phyloP scores from a whole-genome alignment of 2,329 filamentous ascomycete genomes.

The Sporothrix pseudoabietina region DNA sequence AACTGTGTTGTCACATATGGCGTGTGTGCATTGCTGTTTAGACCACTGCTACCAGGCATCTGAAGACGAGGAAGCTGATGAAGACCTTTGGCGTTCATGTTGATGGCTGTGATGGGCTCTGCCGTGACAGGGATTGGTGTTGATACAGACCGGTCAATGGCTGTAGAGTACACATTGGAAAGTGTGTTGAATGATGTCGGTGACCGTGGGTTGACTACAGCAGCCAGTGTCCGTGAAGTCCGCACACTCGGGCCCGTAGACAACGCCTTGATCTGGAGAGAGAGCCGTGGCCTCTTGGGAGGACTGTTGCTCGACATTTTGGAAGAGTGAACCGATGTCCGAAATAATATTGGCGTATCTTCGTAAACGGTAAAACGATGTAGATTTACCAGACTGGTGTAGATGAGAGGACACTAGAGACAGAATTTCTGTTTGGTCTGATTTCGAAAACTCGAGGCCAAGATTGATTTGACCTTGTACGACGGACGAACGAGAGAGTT shows the following conservation, averaged over 20 bases:
- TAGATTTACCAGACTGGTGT: too few relatives aligned
- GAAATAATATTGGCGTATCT: background rate
- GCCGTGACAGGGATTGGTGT: slow-evolving; percentile 47
- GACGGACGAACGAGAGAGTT: too few relatives aligned
- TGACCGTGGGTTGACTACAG: slow-evolving; percentile 58
- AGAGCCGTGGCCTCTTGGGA: slow-evolving; percentile 57
- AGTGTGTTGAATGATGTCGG: slow-evolving; percentile 67
- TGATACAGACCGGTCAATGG: slow-evolving; percentile 61
- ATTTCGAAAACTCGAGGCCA: background rate
- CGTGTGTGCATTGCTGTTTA: slow-evolving; percentile 45
- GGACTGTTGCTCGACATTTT: slow-evolving; percentile 38
- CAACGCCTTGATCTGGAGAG: slow-evolving; percentile 51
- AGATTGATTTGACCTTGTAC: too few relatives aligned
- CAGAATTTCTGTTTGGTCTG: background rate
- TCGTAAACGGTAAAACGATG: too few relatives aligned
- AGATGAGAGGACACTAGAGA: background rate
- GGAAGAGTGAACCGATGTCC: background rate
- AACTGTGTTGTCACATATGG: slow-evolving; percentile 50
- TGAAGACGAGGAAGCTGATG: slow-evolving; percentile 32
- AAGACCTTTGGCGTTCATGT: slow-evolving; percentile 40
- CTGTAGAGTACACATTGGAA: slow-evolving; percentile 65
- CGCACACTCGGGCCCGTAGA: slow-evolving; percentile 44
- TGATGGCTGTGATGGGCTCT: slow-evolving; percentile 46
- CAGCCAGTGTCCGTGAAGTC: slow-evolving; percentile 49
- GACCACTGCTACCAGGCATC: slow-evolving; percentile 39